Evolutionary conservation across 2,329 filamentous ascomycete genomes (phyloP).

Genomic region (Colletotrichum limetticola): DNA sequence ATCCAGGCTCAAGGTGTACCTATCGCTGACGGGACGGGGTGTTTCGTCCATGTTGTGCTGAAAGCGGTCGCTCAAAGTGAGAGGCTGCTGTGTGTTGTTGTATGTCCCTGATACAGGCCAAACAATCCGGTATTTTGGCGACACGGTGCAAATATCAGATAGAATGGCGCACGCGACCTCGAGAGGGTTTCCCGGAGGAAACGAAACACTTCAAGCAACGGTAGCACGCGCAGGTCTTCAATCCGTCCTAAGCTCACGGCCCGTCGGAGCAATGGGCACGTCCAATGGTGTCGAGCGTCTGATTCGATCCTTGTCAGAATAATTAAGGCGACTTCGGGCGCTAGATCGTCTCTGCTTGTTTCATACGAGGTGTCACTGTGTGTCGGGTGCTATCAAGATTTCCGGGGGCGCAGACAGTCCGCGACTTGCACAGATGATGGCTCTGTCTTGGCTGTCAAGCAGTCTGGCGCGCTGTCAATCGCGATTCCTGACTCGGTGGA

Average conservation of each 20-base stretch:
- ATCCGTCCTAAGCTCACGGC: constrained; percentile 22
- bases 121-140: constrained; percentile 21
- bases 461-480: constrained; percentile 11
- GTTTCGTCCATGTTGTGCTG: constrained; percentile 15
- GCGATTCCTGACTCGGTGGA: neutral
- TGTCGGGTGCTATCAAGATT: constrained; percentile 26
- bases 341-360: constrained; percentile 32
- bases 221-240: constrained; percentile 8
- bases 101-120: constrained; percentile 19
- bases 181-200: constrained; percentile 23
- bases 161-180: constrained; percentile 19
- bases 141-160: constrained; percentile 7
- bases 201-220: constrained; percentile 34
- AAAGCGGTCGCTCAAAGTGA: neutral
- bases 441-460: constrained; percentile 15
- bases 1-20: constrained; percentile 68
- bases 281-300: constrained; percentile 21
- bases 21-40: constrained; percentile 39
- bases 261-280: constrained; percentile 8
- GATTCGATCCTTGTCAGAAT: constrained; percentile 24
- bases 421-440: constrained; percentile 31
- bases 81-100: neutral
- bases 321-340: constrained; percentile 27
- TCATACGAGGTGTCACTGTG: constrained; percentile 33
- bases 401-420: constrained; percentile 23